Evolutionary conservation across 176 grass and related monocot species (phyloP).

Genomic region (Triticum urartu): DNA sequence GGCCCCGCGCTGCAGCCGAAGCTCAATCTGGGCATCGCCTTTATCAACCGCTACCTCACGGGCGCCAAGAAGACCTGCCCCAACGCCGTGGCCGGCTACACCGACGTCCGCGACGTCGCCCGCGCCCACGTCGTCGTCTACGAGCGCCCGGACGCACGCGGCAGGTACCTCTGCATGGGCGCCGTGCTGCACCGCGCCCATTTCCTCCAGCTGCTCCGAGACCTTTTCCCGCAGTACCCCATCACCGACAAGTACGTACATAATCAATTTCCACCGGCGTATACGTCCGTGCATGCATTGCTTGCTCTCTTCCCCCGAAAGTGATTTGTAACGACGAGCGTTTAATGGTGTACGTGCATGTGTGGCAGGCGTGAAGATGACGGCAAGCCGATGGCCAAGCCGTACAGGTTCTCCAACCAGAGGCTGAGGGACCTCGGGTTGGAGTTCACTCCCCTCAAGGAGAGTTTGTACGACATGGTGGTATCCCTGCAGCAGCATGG

Average conservation of each 20-base stretch:
- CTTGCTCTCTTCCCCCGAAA: too few relatives aligned
- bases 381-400: not conserved
- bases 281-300: too few relatives aligned
- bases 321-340: too few relatives aligned
- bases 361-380: conserved; percentile 32
- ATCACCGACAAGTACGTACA: conserved; percentile 23
- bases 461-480: conserved; percentile 22
- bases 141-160: conserved; percentile 25
- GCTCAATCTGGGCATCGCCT: conserved; percentile 31
- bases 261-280: too few relatives aligned
- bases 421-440: conserved; percentile 36
- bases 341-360: not conserved
- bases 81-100: conserved; percentile 53
- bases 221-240: conserved; percentile 33
- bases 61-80: conserved; percentile 25
- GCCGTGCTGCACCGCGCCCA: conserved; percentile 28
- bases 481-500: conserved; percentile 8
- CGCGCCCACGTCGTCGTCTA: conserved; percentile 41
- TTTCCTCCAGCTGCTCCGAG: conserved; percentile 14
- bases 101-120: conserved; percentile 53
- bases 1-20: conserved; percentile 36
- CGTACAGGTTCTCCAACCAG: conserved; percentile 44
- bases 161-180: conserved; percentile 49
- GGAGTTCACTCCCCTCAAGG: conserved; percentile 34
- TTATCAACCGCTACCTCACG: conserved; percentile 33